Conservation (phyloP, 2,329 filamentous ascomycete genomes). For the Mycosphaerelloides madeirae region DNA sequence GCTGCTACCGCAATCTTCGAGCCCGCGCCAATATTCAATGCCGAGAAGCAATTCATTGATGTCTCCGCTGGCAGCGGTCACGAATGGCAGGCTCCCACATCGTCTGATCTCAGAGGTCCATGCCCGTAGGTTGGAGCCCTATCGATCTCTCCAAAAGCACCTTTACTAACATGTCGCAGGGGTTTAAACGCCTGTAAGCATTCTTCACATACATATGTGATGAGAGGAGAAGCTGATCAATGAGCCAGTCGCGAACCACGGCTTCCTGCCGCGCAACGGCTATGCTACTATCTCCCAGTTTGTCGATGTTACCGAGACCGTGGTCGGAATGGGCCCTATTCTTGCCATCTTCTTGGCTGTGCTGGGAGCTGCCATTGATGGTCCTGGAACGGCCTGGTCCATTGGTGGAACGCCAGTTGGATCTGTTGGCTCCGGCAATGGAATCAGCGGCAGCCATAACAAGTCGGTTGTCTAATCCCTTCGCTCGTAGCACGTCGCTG, state of each 20-base stretch:
- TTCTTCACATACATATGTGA: too few relatives aligned
- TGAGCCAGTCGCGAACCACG: conserved; percentile 16
- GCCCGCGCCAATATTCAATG: conserved; percentile 27
- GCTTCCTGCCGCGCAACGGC: conserved; percentile 30
- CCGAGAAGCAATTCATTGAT: conserved; percentile 26
- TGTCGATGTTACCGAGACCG: conserved; percentile 25
- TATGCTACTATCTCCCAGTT: conserved; percentile 30
- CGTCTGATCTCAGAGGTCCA: conserved; percentile 27
- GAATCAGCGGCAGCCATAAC: conserved; percentile 25
- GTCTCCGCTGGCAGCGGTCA: conserved; percentile 22
- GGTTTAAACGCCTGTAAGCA: neutral
- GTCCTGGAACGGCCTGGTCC: conserved; percentile 27
- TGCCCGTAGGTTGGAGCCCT: conserved; percentile 18
- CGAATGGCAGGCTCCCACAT: conserved; percentile 27
- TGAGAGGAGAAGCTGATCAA: neutral
- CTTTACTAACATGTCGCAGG: too few relatives aligned
- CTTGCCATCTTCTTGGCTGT: conserved; percentile 31
- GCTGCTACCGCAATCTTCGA: conserved; percentile 23
- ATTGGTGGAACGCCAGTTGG: conserved; percentile 28
- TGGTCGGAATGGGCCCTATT: conserved; percentile 33
- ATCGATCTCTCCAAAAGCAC: conserved; percentile 13
- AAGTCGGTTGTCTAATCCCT: neutral
- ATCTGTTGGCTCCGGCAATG: conserved; percentile 12
- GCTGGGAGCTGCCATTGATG: conserved; percentile 31
- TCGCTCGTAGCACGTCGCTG: neutral